Base-by-base conservation (phyloP, 2,329 filamentous ascomycete species). In the Gliomastix tumulicola region DNA sequence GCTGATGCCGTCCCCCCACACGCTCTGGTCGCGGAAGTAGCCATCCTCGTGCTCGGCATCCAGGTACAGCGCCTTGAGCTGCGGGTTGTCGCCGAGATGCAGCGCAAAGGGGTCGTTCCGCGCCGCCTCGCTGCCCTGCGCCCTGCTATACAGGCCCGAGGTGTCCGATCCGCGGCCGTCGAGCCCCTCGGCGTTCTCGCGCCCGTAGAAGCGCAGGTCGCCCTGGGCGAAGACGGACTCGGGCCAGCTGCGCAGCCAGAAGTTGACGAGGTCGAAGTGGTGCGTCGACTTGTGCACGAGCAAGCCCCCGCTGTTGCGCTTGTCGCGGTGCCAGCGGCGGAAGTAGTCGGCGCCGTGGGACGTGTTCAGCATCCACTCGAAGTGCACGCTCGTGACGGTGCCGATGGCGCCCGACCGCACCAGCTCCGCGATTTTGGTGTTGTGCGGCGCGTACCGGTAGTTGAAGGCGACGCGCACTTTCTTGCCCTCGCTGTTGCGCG, bases 381-480 rank as follows among this genome's bases (percentile, higher is more conserved):
- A 78, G 48, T 79, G 75, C 17, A 79, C 69, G 7, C 67, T 71
- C 4, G 69, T 70, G 3, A 79, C 69, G 9, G 57, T 60, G 1
- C 76, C 76, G 39, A 81, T 76, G 2, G 68, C 70, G 1, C 72
- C 73, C 0, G 68, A 65, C 3, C 57, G 62, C 5, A 80, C 44
- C 1, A 80, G 44, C 49, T 76, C 68, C 41, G 65, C 69, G 3
- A 80, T 63, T 41, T 71, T 75, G 12, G 74, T 80, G 53, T 80
- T 77, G 55, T 79, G 76, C n/a, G 76, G 76, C 27, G 75, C 75
- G 47, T 79, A 80, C 17, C 76, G 69, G 55, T 80, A 80, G 56
- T 81, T 80, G 62, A 80, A 80, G 0, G 71, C 73, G 1, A 80
- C 75, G 13, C 76, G 65, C 4, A 79, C 63, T 27, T 65, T 62